Evolutionary conservation across 208 protist species (phyloP).

Genomic region (Trypanosomatidae sp.): DNA sequence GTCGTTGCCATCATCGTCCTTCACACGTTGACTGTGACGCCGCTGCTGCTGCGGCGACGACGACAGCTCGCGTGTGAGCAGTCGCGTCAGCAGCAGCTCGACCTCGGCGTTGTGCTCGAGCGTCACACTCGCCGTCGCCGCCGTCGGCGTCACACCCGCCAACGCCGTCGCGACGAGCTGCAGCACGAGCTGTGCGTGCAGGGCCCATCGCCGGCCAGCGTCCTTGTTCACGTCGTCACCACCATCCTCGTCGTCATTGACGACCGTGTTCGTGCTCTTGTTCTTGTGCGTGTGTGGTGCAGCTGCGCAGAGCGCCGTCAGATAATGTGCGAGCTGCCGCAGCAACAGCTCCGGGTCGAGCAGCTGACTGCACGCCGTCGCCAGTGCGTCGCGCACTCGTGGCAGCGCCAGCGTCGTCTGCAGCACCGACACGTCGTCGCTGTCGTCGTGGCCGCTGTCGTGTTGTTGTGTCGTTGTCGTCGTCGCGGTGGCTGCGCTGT

Average conservation of each 20-base stretch:
- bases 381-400: conserved; percentile 17
- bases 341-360: conserved; percentile 54
- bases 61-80: conserved; percentile 12
- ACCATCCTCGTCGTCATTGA: neutral
- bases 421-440: conserved; percentile 9
- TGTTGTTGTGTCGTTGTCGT: neutral
- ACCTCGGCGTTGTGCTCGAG: conserved; percentile 70
- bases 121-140: conserved; percentile 36
- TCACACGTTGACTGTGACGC: neutral
- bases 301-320: conserved; percentile 1
- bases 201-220: neutral
- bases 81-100: conserved; percentile 48
- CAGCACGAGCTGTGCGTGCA: conserved; percentile 25
- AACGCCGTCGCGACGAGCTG: conserved; percentile 45
- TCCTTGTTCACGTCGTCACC: no score
- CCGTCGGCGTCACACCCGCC: conserved; percentile 44
- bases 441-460: neutral
- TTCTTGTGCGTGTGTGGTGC: neutral
- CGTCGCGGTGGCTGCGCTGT: neutral
- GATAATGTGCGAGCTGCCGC: conserved; percentile 10
- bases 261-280: neutral
- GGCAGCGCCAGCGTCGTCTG: conserved; percentile 23
- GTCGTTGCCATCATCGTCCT: neutral
- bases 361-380: conserved; percentile 21
- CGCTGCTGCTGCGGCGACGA: neutral